Conservation (phyloP, 805 yeast species). For the Crinitomyces ghanaensis region DNA sequence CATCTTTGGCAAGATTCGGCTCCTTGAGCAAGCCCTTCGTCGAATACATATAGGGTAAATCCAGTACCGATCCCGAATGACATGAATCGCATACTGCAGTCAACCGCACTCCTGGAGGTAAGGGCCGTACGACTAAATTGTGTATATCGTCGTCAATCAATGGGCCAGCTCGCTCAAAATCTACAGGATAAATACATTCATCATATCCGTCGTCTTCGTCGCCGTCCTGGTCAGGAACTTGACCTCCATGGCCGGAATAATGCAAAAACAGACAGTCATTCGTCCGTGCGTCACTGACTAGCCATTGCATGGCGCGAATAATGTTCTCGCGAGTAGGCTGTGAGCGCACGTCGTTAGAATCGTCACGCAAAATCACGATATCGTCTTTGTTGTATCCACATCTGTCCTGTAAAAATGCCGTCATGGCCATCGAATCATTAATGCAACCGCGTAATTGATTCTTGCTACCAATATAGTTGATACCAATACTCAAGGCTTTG, state of each 20-base stretch:
- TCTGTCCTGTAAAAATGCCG: constrained; percentile 32
- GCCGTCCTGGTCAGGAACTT: constrained; percentile 53
- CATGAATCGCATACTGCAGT: constrained; percentile 79
- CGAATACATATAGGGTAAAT: constrained; percentile 69
- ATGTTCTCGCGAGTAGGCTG: constrained; percentile 63
- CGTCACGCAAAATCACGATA: constrained; percentile 32
- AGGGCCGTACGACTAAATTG: constrained; percentile 53
- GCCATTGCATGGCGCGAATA: constrained; percentile 71
- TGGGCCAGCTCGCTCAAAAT: constrained; percentile 54
- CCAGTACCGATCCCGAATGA: constrained; percentile 76
- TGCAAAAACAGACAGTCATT: constrained; percentile 75
- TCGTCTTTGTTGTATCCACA: constrained; percentile 28
- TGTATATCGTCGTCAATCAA: constrained; percentile 69
- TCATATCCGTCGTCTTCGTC: constrained; percentile 69
- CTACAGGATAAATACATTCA: constrained; percentile 64
- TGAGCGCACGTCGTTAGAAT: constrained; percentile 24
- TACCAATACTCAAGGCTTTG: constrained; percentile 69
- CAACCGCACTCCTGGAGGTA: constrained; percentile 62
- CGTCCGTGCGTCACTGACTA: constrained; percentile 58
- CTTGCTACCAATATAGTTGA: constrained; percentile 58
- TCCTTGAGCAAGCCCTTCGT: constrained; percentile 77
- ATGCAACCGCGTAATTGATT: constrained; percentile 66
- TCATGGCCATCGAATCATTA: constrained; percentile 48
- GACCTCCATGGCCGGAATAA: constrained; percentile 83
- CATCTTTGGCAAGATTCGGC: constrained; percentile 65